Evolutionary conservation across 106 monocot species (phyloP), one percentile per base, ranked within the genome.

Genomic region (Apostasia ramifera): DNA sequence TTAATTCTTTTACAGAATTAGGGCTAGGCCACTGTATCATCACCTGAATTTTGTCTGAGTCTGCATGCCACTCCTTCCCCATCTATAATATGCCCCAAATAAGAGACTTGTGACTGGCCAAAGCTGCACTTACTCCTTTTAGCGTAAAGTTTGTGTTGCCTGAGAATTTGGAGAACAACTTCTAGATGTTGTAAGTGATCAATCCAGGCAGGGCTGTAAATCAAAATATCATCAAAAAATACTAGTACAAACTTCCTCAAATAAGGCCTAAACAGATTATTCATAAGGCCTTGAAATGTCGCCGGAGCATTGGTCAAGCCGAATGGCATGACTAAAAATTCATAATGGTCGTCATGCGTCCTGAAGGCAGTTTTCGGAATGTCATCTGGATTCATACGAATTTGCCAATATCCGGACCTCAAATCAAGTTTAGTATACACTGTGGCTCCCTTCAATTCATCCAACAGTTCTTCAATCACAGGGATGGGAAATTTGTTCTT

Each of bases 291-390:
- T 48, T 66, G 62, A 37, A 77, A 77, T 1, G 77, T 70, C 2
- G 69, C 15, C 5, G 54, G 55, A 0, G 70, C 55, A 54, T 70
- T 68, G 7, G 53, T 64, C 10, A 73, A 42, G 15, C 63, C 51
- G 41, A 73, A 73, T 4, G 62, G 63, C 59, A 77, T 76, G 0
- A 69, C 68, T 6, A 14, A 1, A 60, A 51, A 69, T 42, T 69
- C 47, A 60, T 69, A 76, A 37, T 69, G 68, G 2, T n/a, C 68
- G 1, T 47, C 57, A 40, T 76, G 76, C 7, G 69, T 61, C 12
- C n/a, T 61, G 13, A 77, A 77, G 12, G 63, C 45, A 1, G 26
- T 26, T 26, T 26, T 26, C 26, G 26, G 26, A 26, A 26, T 26
- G 26, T 26, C 26, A 26, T 26, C 26, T 26, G 26, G 26, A 26